These are phyloP conservation scores for Nitzschia sp. DNA, from an alignment of 108 stramenopile species.

Conservation along the genomic window DNA sequence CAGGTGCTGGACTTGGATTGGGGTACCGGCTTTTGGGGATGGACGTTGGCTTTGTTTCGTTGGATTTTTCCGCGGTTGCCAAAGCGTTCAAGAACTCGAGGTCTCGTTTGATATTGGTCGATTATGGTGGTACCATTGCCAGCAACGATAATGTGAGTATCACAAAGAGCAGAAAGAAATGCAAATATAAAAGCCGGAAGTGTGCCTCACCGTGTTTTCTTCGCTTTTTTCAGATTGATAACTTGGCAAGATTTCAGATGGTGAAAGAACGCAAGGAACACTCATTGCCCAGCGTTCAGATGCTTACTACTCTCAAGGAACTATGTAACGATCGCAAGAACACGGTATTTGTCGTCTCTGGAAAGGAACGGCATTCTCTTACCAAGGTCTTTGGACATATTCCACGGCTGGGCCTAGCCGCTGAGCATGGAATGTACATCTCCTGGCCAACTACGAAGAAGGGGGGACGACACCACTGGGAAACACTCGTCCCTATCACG, in stretches of 20 bases:
- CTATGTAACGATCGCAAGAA: slow-evolving; percentile 86
- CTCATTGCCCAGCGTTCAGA: slow-evolving; percentile 61
- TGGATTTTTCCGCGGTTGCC: slow-evolving; percentile 71
- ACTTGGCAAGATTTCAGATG: slow-evolving; percentile 85
- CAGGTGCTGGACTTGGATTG: slow-evolving; percentile 93
- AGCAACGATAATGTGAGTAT: slow-evolving; percentile 89
- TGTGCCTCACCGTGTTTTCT: neutral
- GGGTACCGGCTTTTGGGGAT: slow-evolving; percentile 92
- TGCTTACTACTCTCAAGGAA: slow-evolving; percentile 73
- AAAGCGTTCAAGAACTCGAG: slow-evolving; percentile 73
- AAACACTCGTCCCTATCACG: slow-evolving; percentile 87
- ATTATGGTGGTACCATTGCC: slow-evolving; percentile 97
- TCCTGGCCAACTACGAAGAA: slow-evolving; percentile 79
- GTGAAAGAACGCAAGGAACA: slow-evolving; percentile 86
- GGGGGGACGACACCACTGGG: slow-evolving; percentile 68
- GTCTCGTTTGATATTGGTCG: slow-evolving; percentile 89
- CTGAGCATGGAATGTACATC: slow-evolving; percentile 93
- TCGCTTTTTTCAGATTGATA: slow-evolving; percentile 55
- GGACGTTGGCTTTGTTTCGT: slow-evolving; percentile 71
- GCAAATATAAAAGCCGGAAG: neutral
- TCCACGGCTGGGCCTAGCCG: slow-evolving; percentile 86
- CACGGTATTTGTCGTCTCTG: slow-evolving; percentile 90
- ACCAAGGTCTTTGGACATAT: slow-evolving; percentile 78
- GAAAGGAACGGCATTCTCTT: slow-evolving; percentile 85
- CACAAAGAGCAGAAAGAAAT: neutral